A percentile compares a stretch with the other conserved stretches of the same genome.
Evolutionary conservation across 345 rosid genomes (phyloP).

Genomic region (Brassica nigra): DNA sequence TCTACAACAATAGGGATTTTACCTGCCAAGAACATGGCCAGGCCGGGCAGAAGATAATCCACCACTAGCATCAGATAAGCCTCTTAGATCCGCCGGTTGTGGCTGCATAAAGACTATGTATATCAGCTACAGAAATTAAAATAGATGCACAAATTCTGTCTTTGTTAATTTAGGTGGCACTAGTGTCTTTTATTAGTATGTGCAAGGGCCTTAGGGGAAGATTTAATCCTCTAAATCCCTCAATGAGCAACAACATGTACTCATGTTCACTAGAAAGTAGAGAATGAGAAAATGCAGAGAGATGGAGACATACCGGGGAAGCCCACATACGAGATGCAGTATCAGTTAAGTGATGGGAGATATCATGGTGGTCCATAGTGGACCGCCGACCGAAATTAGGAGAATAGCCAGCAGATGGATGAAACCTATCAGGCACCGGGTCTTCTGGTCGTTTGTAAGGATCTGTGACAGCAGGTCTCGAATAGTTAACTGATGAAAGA

Average conservation of each 20-base stretch:
- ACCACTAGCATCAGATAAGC: conserved; percentile 49
- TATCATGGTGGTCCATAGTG: conserved; percentile 51
- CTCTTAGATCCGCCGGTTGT: conserved; percentile 48
- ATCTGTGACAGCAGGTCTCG: conserved; percentile 31
- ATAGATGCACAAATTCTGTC: conserved; percentile 1
- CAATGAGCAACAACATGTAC: conserved; percentile 12
- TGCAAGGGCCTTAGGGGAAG: neutral
- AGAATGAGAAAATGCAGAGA: conserved; percentile 16
- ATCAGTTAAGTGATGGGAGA: conserved; percentile 49
- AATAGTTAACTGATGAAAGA: conserved; percentile 23
- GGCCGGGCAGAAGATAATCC: conserved; percentile 58
- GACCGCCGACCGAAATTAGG: conserved; percentile 45
- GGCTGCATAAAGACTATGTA: conserved; percentile 31
- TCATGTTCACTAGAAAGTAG: conserved; percentile 7
- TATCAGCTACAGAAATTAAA: conserved; percentile 16
- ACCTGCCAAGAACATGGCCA: conserved; percentile 78
- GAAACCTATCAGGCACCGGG: conserved; percentile 33
- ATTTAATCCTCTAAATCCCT: neutral
- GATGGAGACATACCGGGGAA: conserved; percentile 56
- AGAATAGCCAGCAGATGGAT: conserved; percentile 42
- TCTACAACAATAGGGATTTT: conserved; percentile 25
- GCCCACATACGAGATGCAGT: conserved; percentile 62
- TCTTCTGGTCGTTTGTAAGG: conserved; percentile 37
- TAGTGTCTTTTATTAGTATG: conserved; percentile 1
- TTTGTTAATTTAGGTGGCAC: neutral